Evolutionary conservation across 75 land plant genomes (phyloP).

Genomic region (Pseudotsuga menziesii): DNA sequence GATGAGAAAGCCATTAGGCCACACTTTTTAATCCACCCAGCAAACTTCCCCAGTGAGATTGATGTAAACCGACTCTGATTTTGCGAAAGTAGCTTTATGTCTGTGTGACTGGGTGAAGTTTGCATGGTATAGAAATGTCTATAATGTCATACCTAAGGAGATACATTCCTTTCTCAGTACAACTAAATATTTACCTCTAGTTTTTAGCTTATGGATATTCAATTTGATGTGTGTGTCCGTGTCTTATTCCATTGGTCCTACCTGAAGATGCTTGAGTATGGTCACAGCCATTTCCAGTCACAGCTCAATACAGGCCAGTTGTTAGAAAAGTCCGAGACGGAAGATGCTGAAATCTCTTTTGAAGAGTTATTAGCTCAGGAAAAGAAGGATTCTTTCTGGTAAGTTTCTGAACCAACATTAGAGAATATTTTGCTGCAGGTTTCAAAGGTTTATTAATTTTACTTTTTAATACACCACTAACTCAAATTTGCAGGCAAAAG

Average conservation of each 20-base stretch:
- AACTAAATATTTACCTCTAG: background rate
- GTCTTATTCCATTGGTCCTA: background rate
- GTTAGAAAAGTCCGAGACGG: conserved; percentile 35
- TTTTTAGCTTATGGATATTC: background rate
- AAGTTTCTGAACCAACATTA: background rate
- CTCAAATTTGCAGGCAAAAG: conserved; percentile 8
- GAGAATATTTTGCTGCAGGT: background rate
- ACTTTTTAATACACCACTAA: background rate
- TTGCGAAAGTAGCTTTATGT: background rate
- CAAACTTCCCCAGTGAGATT: background rate
- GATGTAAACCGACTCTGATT: background rate
- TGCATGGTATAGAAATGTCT: background rate
- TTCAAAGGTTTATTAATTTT: background rate
- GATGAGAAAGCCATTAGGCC: background rate
- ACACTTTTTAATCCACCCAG: background rate
- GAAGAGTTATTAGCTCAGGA: conserved; percentile 79
- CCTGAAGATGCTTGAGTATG: conserved; percentile 68
- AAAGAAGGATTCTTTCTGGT: conserved; percentile 87
- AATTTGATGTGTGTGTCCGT: background rate
- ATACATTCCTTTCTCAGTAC: background rate
- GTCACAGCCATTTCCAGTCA: conserved; percentile 46
- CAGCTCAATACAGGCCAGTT: conserved; percentile 44
- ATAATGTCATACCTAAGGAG: background rate
- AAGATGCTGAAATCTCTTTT: conserved; percentile 64
- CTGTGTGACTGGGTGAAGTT: background rate